Evolutionary conservation across 805 yeast species (phyloP).

Genomic region (Monosporozyma aquatica): DNA sequence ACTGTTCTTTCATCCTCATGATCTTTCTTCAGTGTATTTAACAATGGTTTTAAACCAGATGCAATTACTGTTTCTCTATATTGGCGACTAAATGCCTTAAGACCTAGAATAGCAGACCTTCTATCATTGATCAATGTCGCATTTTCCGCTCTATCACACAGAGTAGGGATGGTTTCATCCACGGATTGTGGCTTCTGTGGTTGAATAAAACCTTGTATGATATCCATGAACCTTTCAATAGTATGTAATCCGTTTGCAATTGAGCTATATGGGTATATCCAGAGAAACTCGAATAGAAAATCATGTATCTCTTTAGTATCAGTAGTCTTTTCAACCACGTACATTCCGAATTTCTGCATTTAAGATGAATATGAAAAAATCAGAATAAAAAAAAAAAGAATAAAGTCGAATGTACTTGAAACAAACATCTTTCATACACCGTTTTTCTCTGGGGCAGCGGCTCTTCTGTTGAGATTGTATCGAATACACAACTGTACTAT

Average conservation of each 20-base stretch:
- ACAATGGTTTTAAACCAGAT: constrained; percentile 67
- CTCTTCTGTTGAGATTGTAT: too few relatives aligned
- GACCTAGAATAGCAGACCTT: constrained; percentile 80
- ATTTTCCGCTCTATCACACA: constrained; percentile 80
- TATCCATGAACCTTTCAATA: constrained; percentile 27
- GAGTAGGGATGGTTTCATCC: constrained; percentile 77
- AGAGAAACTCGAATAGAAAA: too few relatives aligned
- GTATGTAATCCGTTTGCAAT: neutral
- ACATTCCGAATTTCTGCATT: too few relatives aligned
- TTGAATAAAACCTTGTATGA: constrained; percentile 35
- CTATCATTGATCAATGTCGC: constrained; percentile 77
- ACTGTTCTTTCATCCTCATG: constrained; percentile 59
- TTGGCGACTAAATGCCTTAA: constrained; percentile 81
- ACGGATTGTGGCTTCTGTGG: constrained; percentile 44
- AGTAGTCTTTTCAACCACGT: too few relatives aligned
- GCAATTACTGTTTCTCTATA: constrained; percentile 88
- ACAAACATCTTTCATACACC: too few relatives aligned
- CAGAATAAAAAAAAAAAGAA: too few relatives aligned
- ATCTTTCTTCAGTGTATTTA: constrained; percentile 58
- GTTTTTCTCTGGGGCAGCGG: too few relatives aligned
- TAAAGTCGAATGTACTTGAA: too few relatives aligned
- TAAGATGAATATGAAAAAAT: too few relatives aligned
- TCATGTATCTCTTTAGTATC: too few relatives aligned
- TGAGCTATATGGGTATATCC: too few relatives aligned
- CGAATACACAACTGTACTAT: too few relatives aligned